Evolutionary conservation across 169 alveolate genomes (phyloP).

Genomic region (Plasmodium relictum): DNA sequence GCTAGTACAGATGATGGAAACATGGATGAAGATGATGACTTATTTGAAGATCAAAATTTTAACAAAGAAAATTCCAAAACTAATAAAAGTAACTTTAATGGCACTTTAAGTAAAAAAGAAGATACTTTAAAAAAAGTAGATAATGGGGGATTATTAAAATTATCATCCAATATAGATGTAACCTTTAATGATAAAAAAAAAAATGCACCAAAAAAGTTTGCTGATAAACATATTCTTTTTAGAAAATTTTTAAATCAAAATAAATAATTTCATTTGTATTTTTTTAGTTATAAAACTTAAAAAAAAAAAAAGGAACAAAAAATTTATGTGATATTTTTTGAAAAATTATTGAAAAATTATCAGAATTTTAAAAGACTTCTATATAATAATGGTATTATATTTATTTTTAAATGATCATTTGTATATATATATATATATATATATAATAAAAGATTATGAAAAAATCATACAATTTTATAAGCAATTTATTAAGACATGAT

Average conservation of each 20-base stretch:
- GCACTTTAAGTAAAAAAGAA: slow-evolving; percentile 14
- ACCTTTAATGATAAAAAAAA: slow-evolving; percentile 67
- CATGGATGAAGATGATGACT: slow-evolving; percentile 84
- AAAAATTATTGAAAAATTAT: too few species aligned
- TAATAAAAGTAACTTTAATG: slow-evolving; percentile 13
- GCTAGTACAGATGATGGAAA: slow-evolving; percentile 82
- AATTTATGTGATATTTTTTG: too few species aligned
- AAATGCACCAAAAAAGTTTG: slow-evolving; percentile 68
- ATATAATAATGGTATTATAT: too few species aligned
- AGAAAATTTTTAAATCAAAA: slow-evolving; percentile 69
- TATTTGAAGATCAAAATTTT: slow-evolving; percentile 69
- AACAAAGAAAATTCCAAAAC: slow-evolving; percentile 35
- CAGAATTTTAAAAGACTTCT: too few species aligned
- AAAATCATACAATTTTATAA: too few species aligned
- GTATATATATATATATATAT: too few species aligned
- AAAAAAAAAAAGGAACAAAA: too few species aligned
- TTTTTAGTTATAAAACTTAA: neutral
- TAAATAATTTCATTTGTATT: slow-evolving; percentile 2
- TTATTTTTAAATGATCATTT: too few species aligned
- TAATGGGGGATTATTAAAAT: slow-evolving; percentile 77
- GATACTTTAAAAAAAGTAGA: slow-evolving; percentile 58
- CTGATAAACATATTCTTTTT: slow-evolving; percentile 70
- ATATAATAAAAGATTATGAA: too few species aligned
- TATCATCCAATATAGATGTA: slow-evolving; percentile 74
- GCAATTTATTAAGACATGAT: too few species aligned